Base-by-base conservation (phyloP, 164 flowering plant species). In the Paratinospora sagittata region DNA sequence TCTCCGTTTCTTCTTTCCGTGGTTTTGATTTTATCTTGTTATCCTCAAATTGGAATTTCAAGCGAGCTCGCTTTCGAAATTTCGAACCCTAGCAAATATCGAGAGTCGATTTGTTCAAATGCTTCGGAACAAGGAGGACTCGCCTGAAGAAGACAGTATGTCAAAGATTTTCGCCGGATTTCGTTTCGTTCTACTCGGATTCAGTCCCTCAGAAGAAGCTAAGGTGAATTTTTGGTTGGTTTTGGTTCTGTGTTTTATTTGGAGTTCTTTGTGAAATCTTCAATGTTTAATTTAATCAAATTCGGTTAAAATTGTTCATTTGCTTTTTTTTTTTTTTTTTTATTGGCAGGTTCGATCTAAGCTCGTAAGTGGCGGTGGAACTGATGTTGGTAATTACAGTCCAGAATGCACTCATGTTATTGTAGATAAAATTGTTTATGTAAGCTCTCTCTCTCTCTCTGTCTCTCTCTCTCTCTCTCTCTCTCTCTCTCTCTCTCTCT, bases 391-490 rank as follows among this genome's bases (percentile, higher is more conserved):
- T 12, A 75, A 77, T 45, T 88, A 87, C 43, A 72, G 78, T 67
- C 80, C 82, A n/a, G 80, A 72, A 64, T 91, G 92, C 69, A 89
- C 89, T 57, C 97, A 91, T 70, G 89, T 96, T 3, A 88, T 93
- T 67, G 97, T 96, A 1, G 90, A 87, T 73, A 84, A 78, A 65
- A 73, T 87, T 78, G 80, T 82, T 70, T 83, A 84, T 81, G 98
- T 94, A 80, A 77, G 87, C 26, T 24, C 26, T n/a, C n/a, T 24
- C 23, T 17, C 39, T 62, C 55, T 16, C n/a, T 68, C 27, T 52
- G 27, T 49, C 11, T 24, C 13, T 43, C 7, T 34, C 3, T 61
- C 61, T 3, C 16, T 24, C 7, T n/a, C n/a, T n/a, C n/a, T n/a
- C n/a, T n/a, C n/a, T n/a, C n/a, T n/a, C n/a, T n/a, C n/a, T n/a